Base-by-base conservation (phyloP, 768 basidiomycete species). In the Boletus reticuloceps region DNA sequence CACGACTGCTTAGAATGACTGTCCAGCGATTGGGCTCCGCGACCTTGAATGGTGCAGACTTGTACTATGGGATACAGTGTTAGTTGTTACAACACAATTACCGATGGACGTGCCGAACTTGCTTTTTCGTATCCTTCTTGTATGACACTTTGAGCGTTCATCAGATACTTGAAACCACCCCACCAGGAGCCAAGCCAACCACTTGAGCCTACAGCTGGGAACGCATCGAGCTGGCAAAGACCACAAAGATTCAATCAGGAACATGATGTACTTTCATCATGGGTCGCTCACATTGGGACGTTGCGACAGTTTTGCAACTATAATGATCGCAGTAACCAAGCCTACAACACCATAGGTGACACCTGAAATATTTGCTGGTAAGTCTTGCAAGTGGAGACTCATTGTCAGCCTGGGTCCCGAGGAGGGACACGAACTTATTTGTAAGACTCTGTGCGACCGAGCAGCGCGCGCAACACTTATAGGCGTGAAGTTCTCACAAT, bases 11-110 rank as follows among this genome's bases (percentile, higher is more conserved):
- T 1, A 76, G 45, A 12, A 83, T 42, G 25, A 82, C 71, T 0
- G 64, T 51, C 81, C 81, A 82, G n/a, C 62, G 61, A 8, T 36
- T 20, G 4, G 60, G 27, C 1, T 58, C 53, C 0, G 72, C 54
- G 8, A 75, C 55, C 45, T 70, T 75, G 61, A 75, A 78, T 5
- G 69, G 53, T 3, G 54, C 50, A 11, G 49, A 55, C 22, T 67
- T 42, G 40, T 47, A 31, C 53, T 54, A 13, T 17, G 19, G 42
- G 3, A 13, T 12, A n/a, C n/a, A 19, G 8, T 13, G 14, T 39
- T 8, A n/a, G 17, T 47, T 14, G 13, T 9, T 39, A 1, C 7
- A 16, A 29, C 27, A 19, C 8, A 2, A 34, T 6, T 4, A 7
- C 10, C 29, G 9, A 17, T 32, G 1, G 11, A 32, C 16, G 4